These are phyloP conservation scores for Trametes pubescens DNA, from an alignment of 1,284 basidiomycete genomes.

Conservation along the genomic window DNA sequence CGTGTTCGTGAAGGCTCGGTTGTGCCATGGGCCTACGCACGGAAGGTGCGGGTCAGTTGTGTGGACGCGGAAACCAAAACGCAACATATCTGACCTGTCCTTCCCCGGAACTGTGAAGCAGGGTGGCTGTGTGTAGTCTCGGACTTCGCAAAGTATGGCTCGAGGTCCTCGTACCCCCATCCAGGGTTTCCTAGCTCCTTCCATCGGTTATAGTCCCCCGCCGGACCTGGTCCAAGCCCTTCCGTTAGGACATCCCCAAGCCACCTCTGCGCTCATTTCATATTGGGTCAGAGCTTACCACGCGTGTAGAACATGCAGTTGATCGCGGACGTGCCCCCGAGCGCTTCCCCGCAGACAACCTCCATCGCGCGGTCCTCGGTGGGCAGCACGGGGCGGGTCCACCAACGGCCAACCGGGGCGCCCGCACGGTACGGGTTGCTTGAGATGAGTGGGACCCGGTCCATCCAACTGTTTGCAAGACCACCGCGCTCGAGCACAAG, in stretches of 20 bases:
- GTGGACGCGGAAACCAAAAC: not conserved
- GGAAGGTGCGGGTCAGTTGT: not conserved
- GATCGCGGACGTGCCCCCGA: constrained; percentile 52
- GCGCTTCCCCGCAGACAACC: constrained; percentile 47
- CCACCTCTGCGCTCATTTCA: not conserved
- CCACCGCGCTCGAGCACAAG: constrained; percentile 47
- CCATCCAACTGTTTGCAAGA: constrained; percentile 44
- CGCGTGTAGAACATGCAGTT: constrained; percentile 52
- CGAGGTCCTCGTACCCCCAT: constrained; percentile 49
- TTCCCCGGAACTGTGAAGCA: constrained; percentile 19
- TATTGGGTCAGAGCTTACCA: constrained; percentile 31
- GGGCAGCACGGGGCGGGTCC: constrained; percentile 26
- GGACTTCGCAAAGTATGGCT: constrained; percentile 48
- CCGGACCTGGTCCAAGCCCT: constrained; percentile 5
- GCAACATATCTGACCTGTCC: constrained; percentile 23
- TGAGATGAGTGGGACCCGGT: constrained; percentile 47
- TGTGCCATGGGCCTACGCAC: constrained; percentile 23
- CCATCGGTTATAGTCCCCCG: constrained; percentile 51
- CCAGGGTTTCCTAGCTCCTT: constrained; percentile 43
- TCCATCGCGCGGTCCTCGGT: constrained; percentile 30
- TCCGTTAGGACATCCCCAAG: not conserved
- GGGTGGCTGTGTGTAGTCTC: constrained; percentile 35
- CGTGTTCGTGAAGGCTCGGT: constrained; percentile 8
- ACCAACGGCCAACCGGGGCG: constrained; percentile 20
- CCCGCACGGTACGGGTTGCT: constrained; percentile 32